A percentile compares a stretch with the other conserved stretches of the same genome.
phyloP scores from a whole-genome alignment of 768 basidiomycete species.

The Calocybe cyanea region DNA sequence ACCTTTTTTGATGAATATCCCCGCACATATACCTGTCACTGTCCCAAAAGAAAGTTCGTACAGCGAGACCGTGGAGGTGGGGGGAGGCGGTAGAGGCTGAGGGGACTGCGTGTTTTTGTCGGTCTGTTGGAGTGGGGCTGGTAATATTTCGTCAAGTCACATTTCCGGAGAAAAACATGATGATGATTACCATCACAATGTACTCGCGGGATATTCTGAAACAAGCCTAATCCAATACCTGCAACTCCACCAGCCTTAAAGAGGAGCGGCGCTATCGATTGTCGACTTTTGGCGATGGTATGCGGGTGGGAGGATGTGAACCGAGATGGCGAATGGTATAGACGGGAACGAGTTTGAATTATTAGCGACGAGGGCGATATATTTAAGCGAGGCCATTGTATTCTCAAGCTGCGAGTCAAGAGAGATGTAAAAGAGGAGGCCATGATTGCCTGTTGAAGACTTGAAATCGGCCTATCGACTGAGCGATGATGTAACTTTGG shows the following conservation, averaged over 20 bases:
- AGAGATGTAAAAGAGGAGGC: constrained; percentile 6
- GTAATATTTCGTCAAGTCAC: neutral
- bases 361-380: constrained; percentile 3
- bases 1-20: constrained; percentile 96
- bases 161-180: neutral
- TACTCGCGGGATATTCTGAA: constrained; percentile 30
- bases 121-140: constrained; percentile 6
- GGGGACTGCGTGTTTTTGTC: neutral
- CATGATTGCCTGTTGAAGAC: too few species aligned
- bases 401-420: constrained; percentile 5
- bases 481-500: too few species aligned
- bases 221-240: constrained; percentile 43
- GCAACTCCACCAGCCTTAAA: constrained; percentile 32
- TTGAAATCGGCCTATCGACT: too few species aligned
- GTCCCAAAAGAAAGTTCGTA: constrained; percentile 89
- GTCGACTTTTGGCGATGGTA: neutral
- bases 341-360: constrained; percentile 9
- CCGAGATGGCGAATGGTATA: neutral
- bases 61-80: constrained; percentile 69
- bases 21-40: constrained; percentile 82
- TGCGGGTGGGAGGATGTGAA: neutral
- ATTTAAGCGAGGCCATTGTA: neutral
- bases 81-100: constrained; percentile 45
- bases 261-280: constrained; percentile 15
- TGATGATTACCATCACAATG: constrained; percentile 54